phyloP scores from a whole-genome alignment of 805 yeast species.

The Starmerella floricola region DNA sequence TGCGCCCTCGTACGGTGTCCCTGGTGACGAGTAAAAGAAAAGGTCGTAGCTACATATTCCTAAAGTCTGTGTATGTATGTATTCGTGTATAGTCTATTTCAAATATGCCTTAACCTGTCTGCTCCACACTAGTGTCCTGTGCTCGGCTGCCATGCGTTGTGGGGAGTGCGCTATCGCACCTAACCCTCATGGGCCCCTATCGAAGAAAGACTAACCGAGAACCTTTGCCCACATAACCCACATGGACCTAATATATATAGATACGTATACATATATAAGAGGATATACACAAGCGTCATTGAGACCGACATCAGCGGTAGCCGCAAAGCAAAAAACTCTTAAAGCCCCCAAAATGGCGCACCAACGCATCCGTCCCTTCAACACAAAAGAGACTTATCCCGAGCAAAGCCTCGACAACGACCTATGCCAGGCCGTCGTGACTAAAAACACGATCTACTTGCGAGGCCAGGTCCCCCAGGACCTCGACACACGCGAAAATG shows the following conservation, averaged over 20 bases:
- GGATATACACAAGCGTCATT: too few relatives aligned
- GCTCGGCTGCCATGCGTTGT: not conserved
- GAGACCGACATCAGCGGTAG: too few relatives aligned
- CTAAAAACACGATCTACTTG: conserved; percentile 17
- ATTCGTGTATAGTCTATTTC: not conserved
- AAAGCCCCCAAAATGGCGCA: conserved; percentile 19
- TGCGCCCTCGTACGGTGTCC: conserved; percentile 20
- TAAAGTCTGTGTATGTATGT: not conserved
- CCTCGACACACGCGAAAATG: conserved; percentile 19
- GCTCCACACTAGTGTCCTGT: not conserved
- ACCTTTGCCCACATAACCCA: too few relatives aligned
- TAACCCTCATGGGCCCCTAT: too few relatives aligned
- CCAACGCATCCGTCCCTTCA: conserved; percentile 18
- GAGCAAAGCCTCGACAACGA: conserved; percentile 19
- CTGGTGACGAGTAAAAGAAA: conserved; percentile 14
- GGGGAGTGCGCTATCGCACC: too few relatives aligned
- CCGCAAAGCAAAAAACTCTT: too few relatives aligned
- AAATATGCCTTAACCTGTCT: not conserved
- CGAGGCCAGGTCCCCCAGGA: conserved; percentile 22
- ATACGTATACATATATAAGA: too few relatives aligned
- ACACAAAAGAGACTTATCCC: conserved; percentile 18
- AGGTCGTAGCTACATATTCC: not conserved
- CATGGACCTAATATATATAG: too few relatives aligned
- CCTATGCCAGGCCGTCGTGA: conserved; percentile 20
- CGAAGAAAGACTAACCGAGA: too few relatives aligned